A percentile compares a stretch with the other conserved stretches of the same genome.
Evolutionary conservation across 257 asterid genomes (phyloP).

Genomic region (Lycium ferocissimum): DNA sequence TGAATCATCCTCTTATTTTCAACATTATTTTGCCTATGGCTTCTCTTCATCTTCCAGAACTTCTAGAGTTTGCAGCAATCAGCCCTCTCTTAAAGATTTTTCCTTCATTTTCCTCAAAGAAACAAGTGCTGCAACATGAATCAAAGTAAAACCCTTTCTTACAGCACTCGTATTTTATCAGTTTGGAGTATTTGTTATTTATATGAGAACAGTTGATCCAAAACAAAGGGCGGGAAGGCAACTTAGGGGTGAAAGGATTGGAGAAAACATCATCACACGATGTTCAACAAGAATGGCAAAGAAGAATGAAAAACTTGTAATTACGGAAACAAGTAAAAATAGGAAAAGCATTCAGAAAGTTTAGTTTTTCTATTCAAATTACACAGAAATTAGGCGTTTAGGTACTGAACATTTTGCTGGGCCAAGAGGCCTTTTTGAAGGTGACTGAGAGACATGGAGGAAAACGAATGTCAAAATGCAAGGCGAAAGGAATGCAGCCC

Average conservation of each 20-base stretch:
- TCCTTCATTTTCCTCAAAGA: slow-evolving; percentile 22
- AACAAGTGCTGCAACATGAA: slow-evolving; percentile 24
- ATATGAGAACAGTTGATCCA: background rate
- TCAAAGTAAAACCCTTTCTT: slow-evolving; percentile 21
- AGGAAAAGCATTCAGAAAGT: slow-evolving; percentile 19
- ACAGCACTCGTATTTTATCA: background rate
- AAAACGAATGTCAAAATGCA: slow-evolving; percentile 17
- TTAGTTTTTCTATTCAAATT: slow-evolving; percentile 14
- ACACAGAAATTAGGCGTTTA: background rate
- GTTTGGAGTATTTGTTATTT: background rate
- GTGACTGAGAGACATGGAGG: background rate
- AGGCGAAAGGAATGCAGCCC: background rate
- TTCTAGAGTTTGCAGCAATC: background rate
- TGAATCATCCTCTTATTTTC: background rate
- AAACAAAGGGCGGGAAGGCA: background rate
- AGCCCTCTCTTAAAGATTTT: background rate
- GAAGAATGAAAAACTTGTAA: background rate
- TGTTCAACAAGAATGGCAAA: background rate
- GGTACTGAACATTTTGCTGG: background rate
- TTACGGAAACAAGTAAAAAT: background rate
- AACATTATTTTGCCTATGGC: background rate
- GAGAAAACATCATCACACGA: slow-evolving; percentile 9
- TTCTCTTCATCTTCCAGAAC: background rate
- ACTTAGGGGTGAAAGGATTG: slow-evolving; percentile 3
- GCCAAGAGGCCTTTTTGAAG: slow-evolving; percentile 1